Conservation (phyloP, 768 basidiomycete species). For the Phlebiopsis gigantea region DNA sequence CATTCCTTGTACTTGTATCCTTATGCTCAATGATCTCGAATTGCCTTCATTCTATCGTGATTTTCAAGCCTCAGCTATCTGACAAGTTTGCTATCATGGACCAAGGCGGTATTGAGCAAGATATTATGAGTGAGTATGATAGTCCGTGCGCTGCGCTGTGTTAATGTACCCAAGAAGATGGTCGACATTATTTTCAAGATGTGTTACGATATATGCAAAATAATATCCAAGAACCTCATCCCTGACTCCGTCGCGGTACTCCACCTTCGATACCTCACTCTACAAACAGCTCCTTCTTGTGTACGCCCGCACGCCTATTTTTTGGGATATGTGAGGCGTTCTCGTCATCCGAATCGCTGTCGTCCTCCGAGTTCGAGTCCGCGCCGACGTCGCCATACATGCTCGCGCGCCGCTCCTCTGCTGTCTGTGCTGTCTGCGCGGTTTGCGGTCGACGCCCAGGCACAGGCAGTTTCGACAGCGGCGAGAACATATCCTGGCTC, state of each 20-base stretch:
- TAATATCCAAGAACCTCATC: not conserved
- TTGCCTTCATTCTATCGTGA: too few relatives aligned
- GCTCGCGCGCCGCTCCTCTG: not conserved
- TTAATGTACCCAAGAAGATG: not conserved
- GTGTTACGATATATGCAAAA: not conserved
- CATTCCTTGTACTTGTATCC: not conserved
- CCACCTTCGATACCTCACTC: not conserved
- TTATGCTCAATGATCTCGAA: not conserved
- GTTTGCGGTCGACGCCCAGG: not conserved
- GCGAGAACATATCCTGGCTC: constrained; percentile 28
- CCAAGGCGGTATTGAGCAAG: too few relatives aligned
- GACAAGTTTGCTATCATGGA: not conserved
- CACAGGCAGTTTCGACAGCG: constrained; percentile 1
- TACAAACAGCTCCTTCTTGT: constrained; percentile 21
- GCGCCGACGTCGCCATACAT: constrained; percentile 17
- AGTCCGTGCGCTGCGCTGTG: not conserved
- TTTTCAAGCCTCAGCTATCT: too few relatives aligned
- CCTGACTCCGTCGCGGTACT: not conserved
- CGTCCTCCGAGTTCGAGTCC: not conserved
- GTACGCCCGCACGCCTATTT: constrained; percentile 46
- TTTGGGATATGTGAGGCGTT: constrained; percentile 57
- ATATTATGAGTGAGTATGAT: too few relatives aligned
- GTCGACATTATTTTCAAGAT: not conserved
- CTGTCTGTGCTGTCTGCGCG: not conserved
- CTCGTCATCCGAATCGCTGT: constrained; percentile 28